Conservation (phyloP, 2,329 filamentous ascomycete genomes). For the Amesomyces nigricolor region DNA sequence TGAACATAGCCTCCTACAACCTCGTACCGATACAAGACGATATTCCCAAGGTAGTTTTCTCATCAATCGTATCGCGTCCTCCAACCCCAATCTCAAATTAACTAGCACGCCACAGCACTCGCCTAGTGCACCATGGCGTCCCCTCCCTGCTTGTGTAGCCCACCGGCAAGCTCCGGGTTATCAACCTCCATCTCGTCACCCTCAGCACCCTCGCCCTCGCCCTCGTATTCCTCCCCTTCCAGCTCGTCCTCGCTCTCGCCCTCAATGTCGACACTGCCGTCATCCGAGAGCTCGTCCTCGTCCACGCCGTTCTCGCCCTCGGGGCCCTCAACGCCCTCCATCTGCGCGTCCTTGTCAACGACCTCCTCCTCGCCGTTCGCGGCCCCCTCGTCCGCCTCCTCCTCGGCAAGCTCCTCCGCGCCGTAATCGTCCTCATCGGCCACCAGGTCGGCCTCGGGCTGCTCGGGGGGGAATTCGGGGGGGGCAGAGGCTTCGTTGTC, state of each 20-base stretch:
- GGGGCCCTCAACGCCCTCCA: conserved; percentile 30
- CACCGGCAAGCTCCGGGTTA: conserved; percentile 24
- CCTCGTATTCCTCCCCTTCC: conserved; percentile 31
- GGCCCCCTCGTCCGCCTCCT: conserved; percentile 47
- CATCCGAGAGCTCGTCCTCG: conserved; percentile 36
- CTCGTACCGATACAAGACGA: conserved; percentile 10
- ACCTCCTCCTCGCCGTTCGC: conserved; percentile 31
- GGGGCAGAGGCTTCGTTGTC: conserved; percentile 97
- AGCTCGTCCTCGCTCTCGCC: conserved; percentile 37
- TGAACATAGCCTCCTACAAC: conserved; percentile 14
- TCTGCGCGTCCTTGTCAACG: conserved; percentile 29
- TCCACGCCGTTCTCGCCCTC: conserved; percentile 29
- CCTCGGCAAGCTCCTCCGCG: conserved; percentile 75
- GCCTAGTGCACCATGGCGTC: conserved; percentile 20
- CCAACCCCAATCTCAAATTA: neutral
- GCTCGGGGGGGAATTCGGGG: conserved; percentile 92
- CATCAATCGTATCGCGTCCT: neutral
- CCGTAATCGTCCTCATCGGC: conserved; percentile 88
- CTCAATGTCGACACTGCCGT: conserved; percentile 37
- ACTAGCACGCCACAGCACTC: neutral
- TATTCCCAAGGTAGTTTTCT: conserved; percentile 1
- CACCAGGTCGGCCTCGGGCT: conserved; percentile 85
- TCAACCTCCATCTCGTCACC: conserved; percentile 36
- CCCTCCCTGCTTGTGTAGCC: conserved; percentile 6
- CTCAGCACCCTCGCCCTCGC: conserved; percentile 23